phyloP scores from a whole-genome alignment of 176 grass and related monocot species.

The Echinochloa phyllopogon region DNA sequence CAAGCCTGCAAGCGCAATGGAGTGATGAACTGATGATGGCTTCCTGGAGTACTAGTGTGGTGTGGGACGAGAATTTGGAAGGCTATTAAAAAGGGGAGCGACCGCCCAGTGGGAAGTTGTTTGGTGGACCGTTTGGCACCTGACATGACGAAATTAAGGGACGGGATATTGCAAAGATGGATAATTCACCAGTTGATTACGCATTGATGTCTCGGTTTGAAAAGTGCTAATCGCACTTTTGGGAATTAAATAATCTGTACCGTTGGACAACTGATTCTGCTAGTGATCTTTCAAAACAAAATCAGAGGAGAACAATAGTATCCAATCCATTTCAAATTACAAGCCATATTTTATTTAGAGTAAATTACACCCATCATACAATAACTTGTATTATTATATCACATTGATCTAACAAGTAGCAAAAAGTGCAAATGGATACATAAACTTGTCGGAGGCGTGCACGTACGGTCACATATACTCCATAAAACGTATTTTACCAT shows the following conservation, averaged over 20 bases:
- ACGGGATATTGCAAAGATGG: neutral
- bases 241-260: neutral
- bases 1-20: neutral
- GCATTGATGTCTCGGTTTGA: neutral
- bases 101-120: neutral
- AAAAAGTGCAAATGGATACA: no score
- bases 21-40: neutral
- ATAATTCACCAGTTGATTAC: neutral
- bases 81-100: neutral
- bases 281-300: neutral
- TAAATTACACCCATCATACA: no score
- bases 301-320: neutral
- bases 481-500: no score
- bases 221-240: neutral
- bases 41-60: neutral
- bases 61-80: neutral
- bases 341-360: neutral
- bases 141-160: conserved; percentile 16
- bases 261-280: neutral
- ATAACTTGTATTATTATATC: no score
- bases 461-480: no score
- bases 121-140: conserved; percentile 42
- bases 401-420: no score
- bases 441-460: no score
- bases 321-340: no score